phyloP scores from a whole-genome alignment of 2,329 filamentous ascomycete species.

The Pezicula neosporulosa region DNA sequence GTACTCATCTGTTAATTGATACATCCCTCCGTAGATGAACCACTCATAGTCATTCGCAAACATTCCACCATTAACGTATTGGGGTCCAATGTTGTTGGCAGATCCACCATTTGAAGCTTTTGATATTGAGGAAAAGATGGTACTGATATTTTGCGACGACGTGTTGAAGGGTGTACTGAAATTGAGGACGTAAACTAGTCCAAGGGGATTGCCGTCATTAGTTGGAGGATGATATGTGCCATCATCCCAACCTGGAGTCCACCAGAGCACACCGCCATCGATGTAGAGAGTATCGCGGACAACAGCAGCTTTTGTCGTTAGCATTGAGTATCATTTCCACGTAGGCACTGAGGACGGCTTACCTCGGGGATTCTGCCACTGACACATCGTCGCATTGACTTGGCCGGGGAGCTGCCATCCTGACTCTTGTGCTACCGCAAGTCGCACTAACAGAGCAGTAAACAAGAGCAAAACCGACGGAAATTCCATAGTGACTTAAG shows the following conservation, averaged over 20 bases:
- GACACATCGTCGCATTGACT: constrained; percentile 53
- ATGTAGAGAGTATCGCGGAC: constrained; percentile 59
- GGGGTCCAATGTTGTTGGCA: constrained; percentile 47
- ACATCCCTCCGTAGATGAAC: constrained; percentile 58
- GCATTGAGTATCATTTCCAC: constrained; percentile 6
- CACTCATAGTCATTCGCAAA: constrained; percentile 59
- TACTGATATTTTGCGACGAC: constrained; percentile 45
- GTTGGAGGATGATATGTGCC: constrained; percentile 28
- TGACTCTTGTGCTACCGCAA: background rate
- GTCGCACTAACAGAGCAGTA: background rate
- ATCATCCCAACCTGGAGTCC: constrained; percentile 44
- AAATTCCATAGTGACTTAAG: background rate
- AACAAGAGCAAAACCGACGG: background rate
- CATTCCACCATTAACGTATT: constrained; percentile 57
- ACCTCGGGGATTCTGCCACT: constrained; percentile 41
- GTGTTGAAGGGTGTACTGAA: constrained; percentile 51
- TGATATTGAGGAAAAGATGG: constrained; percentile 28
- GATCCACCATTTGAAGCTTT: constrained; percentile 40
- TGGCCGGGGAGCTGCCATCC: constrained; percentile 30
- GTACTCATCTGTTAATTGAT: constrained; percentile 29
- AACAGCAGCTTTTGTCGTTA: constrained; percentile 42
- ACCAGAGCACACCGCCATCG: constrained; percentile 56
- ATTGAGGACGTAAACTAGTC: constrained; percentile 51
- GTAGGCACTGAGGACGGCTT: constrained; percentile 16
- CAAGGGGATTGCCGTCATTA: constrained; percentile 44